Percentiles rank a stretch among this genome's conserved stretches.
These are phyloP conservation scores for Mycena sanguinolenta DNA, from an alignment of 768 basidiomycete genomes.

Conservation along the genomic window DNA sequence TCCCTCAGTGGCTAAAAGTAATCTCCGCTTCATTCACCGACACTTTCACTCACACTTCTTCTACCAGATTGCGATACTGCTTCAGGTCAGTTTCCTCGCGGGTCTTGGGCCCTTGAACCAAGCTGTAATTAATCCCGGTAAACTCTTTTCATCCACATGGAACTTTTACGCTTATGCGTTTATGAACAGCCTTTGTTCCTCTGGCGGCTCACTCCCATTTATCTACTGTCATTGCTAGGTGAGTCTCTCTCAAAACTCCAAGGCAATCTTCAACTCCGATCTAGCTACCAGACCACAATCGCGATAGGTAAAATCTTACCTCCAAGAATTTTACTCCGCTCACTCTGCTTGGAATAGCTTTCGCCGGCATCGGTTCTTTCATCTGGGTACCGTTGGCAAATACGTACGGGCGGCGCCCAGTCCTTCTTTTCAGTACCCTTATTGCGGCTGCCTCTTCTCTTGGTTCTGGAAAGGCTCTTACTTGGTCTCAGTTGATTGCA, in stretches of 20 bases:
- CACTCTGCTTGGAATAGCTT: conserved; percentile 21
- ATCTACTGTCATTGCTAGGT: conserved; percentile 27
- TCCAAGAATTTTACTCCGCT: background rate
- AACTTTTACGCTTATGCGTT: background rate
- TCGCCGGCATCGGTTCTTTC: conserved; percentile 38
- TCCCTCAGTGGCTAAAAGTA: conserved; percentile 55
- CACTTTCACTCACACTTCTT: conserved; percentile 50
- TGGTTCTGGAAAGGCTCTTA: conserved; percentile 32
- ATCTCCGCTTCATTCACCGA: background rate
- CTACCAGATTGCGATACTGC: conserved; percentile 54
- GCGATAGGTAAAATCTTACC: conserved; percentile 7
- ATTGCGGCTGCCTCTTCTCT: conserved; percentile 37
- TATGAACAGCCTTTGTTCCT: conserved; percentile 21
- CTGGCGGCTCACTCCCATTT: conserved; percentile 29
- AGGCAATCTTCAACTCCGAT: background rate
- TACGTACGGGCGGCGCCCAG: conserved; percentile 38
- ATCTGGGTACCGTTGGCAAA: conserved; percentile 40
- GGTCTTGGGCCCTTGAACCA: conserved; percentile 28
- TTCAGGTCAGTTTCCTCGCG: conserved; percentile 41
- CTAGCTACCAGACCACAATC: conserved; percentile 28
- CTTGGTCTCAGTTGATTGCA: conserved; percentile 35
- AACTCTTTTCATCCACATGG: too few relatives aligned
- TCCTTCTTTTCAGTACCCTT: conserved; percentile 35
- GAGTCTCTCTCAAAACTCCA: background rate
- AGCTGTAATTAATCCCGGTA: conserved; percentile 29